These are phyloP conservation scores for Penicillium sp. DNA, from an alignment of 2,329 filamentous ascomycete species.

Conservation along the genomic window DNA sequence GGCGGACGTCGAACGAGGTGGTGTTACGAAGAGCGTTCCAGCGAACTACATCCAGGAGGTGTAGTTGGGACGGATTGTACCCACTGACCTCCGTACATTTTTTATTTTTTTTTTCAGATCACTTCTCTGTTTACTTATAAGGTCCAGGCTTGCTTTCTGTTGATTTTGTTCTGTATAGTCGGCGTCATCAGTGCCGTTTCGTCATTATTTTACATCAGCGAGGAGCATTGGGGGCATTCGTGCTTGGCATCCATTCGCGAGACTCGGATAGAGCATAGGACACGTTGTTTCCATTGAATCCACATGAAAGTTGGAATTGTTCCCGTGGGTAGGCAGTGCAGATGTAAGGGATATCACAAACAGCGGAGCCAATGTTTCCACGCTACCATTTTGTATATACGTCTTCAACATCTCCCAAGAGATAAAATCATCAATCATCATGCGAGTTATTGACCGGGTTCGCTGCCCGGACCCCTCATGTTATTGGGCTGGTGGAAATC, in stretches of 20 bases:
- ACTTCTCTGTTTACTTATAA: neutral
- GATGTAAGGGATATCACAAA: neutral
- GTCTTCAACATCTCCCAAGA: neutral
- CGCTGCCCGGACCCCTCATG: conserved; percentile 10
- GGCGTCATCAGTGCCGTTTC: conserved; percentile 8
- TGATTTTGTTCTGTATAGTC: conserved; percentile 6
- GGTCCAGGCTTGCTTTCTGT: neutral
- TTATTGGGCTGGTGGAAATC: conserved; percentile 18
- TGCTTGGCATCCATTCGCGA: conserved; percentile 12
- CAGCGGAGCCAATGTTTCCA: neutral
- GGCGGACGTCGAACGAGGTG: conserved; percentile 93
- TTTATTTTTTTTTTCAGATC: neutral
- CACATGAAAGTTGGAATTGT: neutral
- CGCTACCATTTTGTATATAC: neutral
- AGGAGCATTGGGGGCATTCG: conserved; percentile 16
- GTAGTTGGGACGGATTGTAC: conserved; percentile 31
- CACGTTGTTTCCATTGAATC: neutral
- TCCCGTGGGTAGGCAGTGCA: neutral
- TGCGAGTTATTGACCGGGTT: conserved; percentile 1
- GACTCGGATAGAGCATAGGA: conserved; percentile 8
- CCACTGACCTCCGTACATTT: neutral
- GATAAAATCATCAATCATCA: conserved; percentile 15
- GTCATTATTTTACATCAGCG: conserved; percentile 21
- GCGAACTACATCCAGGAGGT: conserved; percentile 86
- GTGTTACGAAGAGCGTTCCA: conserved; percentile 81